phyloP scores from a whole-genome alignment of 495 filamentous ascomycete genomes.

The Thermothielavioides terrestris region DNA sequence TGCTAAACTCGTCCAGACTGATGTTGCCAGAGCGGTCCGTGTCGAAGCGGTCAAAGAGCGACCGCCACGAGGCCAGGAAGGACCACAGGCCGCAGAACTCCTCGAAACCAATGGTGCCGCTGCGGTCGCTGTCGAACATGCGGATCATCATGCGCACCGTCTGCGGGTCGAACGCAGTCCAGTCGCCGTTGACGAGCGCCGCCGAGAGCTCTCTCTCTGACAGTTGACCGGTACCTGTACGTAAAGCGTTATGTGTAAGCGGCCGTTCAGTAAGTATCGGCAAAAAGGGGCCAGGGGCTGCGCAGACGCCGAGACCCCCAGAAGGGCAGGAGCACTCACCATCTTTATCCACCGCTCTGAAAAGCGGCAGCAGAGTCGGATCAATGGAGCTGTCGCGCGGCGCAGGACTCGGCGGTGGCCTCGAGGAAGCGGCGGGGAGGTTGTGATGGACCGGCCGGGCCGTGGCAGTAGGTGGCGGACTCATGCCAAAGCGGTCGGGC shows the following conservation, averaged over 20 bases:
- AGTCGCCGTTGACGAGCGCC: constrained; percentile 94
- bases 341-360: constrained; percentile 84
- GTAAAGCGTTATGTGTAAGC: constrained; percentile 22
- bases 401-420: constrained; percentile 56
- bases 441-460: constrained; percentile 42
- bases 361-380: constrained; percentile 71
- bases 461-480: constrained; percentile 26
- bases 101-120: constrained; percentile 82
- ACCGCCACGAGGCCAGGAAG: constrained; percentile 88
- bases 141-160: constrained; percentile 98
- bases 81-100: constrained; percentile 95
- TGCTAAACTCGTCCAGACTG: constrained; percentile 74
- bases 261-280: neutral
- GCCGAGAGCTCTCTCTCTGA: constrained; percentile 82
- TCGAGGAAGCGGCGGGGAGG: constrained; percentile 47
- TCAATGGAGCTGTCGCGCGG: constrained; percentile 55
- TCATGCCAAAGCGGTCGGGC: constrained; percentile 21
- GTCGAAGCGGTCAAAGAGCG: constrained; percentile 93
- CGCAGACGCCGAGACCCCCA: too few species aligned
- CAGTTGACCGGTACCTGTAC: constrained; percentile 61
- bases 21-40: constrained; percentile 80
- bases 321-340: constrained; percentile 47
- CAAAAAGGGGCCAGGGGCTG: neutral
- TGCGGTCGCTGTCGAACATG: constrained; percentile 92
- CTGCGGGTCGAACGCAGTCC: constrained; percentile 86